A percentile compares a stretch with the other conserved stretches of the same genome.
phyloP scores from a whole-genome alignment of 345 rosid genomes.

The Salix caprea region DNA sequence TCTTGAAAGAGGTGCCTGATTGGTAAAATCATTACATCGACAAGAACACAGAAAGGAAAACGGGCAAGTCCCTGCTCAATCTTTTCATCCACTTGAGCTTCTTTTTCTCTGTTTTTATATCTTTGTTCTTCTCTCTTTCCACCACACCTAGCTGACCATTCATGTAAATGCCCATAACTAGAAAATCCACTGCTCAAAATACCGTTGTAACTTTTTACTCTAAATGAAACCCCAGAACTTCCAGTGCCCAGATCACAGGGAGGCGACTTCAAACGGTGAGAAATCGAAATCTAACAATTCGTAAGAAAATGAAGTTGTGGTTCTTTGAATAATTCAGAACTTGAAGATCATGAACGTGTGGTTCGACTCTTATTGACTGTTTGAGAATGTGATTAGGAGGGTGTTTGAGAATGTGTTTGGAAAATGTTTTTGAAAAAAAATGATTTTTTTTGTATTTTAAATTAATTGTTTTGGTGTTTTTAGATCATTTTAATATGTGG shows the following conservation, averaged over 20 bases:
- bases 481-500: too few relatives aligned
- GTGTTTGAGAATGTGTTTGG: too few relatives aligned
- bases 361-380: too few relatives aligned
- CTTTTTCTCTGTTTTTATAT: constrained; percentile 14
- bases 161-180: constrained; percentile 8
- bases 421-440: too few relatives aligned
- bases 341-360: too few relatives aligned
- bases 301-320: too few relatives aligned
- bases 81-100: constrained; percentile 21
- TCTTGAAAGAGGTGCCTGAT: not conserved
- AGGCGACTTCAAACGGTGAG: not conserved
- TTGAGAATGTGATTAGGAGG: too few relatives aligned
- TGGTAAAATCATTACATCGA: too few relatives aligned
- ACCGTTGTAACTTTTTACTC: not conserved
- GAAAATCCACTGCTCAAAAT: constrained; percentile 2
- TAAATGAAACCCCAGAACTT: not conserved
- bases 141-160: not conserved
- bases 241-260: not conserved
- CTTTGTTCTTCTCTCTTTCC: constrained; percentile 9
- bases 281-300: too few relatives aligned
- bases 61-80: constrained; percentile 16
- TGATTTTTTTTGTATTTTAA: too few relatives aligned
- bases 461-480: too few relatives aligned
- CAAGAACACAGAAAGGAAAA: not conserved
- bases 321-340: too few relatives aligned